phyloP scores from a whole-genome alignment of 257 asterid species.

The Plantago elongata region DNA sequence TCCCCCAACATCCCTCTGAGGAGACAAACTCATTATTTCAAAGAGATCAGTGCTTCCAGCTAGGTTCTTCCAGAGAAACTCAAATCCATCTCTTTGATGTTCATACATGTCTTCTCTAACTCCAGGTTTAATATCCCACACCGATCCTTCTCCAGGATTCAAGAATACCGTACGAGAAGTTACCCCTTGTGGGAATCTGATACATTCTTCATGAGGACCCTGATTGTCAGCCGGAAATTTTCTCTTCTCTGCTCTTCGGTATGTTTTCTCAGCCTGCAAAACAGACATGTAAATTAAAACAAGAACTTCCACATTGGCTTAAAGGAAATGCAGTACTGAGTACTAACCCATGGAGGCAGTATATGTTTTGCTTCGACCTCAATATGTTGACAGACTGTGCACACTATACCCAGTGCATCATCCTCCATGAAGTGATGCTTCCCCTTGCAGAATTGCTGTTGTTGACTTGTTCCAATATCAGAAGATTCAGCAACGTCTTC shows the following conservation, averaged over 20 bases:
- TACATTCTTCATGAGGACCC: background rate
- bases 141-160: conserved; percentile 27
- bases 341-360: conserved; percentile 48
- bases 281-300: background rate
- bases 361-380: conserved; percentile 34
- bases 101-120: conserved; percentile 33
- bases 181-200: conserved; percentile 2
- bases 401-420: conserved; percentile 39
- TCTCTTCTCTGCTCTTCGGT: conserved; percentile 10
- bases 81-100: conserved; percentile 66
- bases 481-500: background rate
- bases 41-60: conserved; percentile 39
- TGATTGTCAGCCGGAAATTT: conserved; percentile 12
- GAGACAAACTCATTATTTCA: conserved; percentile 25
- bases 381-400: conserved; percentile 31
- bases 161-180: conserved; percentile 1
- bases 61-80: conserved; percentile 60
- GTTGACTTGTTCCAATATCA: conserved; percentile 24
- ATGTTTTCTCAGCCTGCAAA: conserved; percentile 24
- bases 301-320: background rate
- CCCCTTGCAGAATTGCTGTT: conserved; percentile 29
- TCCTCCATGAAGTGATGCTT: conserved; percentile 30
- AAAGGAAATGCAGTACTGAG: conserved; percentile 3
- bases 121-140: conserved; percentile 48
- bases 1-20: conserved; percentile 41